Percentiles rank a stretch among this genome's conserved stretches.
phyloP scores from a whole-genome alignment of 1,139 yeast genomes.

The Geotrichum candidum region DNA sequence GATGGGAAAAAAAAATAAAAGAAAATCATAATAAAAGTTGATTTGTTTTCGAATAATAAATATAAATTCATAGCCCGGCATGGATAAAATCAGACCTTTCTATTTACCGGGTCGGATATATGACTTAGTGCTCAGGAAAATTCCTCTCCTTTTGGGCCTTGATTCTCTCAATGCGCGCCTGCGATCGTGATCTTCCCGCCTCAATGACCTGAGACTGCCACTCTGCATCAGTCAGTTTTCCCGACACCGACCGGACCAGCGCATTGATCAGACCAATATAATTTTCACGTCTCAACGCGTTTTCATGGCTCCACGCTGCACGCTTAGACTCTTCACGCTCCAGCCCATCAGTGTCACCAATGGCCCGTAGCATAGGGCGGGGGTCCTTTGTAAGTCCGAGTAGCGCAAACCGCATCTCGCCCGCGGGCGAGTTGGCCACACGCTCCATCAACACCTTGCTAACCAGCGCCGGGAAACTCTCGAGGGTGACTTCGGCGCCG shows the following conservation, averaged over 20 bases:
- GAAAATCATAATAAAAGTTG: not conserved
- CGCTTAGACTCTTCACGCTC: conserved; percentile 37
- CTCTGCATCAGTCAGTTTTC: conserved; percentile 37
- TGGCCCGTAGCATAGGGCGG: conserved; percentile 37
- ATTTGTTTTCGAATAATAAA: not conserved
- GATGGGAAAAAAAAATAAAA: not conserved
- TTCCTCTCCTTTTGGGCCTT: not conserved
- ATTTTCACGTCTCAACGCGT: conserved; percentile 49
- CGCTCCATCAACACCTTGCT: conserved; percentile 45
- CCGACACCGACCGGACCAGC: conserved; percentile 37
- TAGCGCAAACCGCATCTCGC: conserved; percentile 56
- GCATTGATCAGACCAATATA: conserved; percentile 49
- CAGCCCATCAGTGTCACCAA: conserved; percentile 40
- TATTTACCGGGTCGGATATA: not conserved
- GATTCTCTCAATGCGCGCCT: not conserved
- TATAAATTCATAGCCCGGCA: not conserved
- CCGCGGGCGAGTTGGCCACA: conserved; percentile 42
- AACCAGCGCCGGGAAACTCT: conserved; percentile 16
- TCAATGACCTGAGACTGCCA: conserved; percentile 33
- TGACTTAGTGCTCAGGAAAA: not conserved
- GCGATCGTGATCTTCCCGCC: not conserved
- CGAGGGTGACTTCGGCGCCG: conserved; percentile 28
- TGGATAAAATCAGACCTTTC: too few species aligned
- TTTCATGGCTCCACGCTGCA: conserved; percentile 39
- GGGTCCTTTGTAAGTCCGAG: conserved; percentile 52